A percentile compares a stretch with the other conserved stretches of the same genome.
Evolutionary conservation across 169 alveolate species (phyloP).

Genomic region (Plasmodium yoelii): DNA sequence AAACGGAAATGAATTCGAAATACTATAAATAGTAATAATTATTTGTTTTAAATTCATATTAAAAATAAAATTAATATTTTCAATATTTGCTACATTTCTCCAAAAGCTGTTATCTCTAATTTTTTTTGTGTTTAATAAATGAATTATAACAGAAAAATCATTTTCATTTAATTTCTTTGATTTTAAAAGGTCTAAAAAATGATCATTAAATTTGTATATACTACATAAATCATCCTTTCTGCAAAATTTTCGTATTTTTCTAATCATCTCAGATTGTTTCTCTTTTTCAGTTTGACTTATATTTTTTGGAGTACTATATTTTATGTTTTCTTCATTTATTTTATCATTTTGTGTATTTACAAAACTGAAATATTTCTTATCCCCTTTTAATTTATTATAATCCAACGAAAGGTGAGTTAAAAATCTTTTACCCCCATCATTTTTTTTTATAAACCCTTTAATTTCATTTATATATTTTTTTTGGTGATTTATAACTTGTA

Average conservation of each 20-base stretch:
- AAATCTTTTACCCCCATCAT: background rate
- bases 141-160: slow-evolving; percentile 64
- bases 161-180: slow-evolving; percentile 15
- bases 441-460: background rate
- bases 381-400: background rate
- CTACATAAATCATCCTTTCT: slow-evolving; percentile 67
- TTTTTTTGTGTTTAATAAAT: slow-evolving; percentile 51
- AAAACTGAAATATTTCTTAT: background rate
- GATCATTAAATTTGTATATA: slow-evolving; percentile 53
- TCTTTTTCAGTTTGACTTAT: slow-evolving; percentile 1
- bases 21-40: slow-evolving; percentile 44
- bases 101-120: slow-evolving; percentile 41
- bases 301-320: background rate
- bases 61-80: slow-evolving; percentile 46
- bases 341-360: background rate
- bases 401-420: background rate
- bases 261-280: slow-evolving; percentile 45
- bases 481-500: background rate
- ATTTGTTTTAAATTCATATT: slow-evolving; percentile 57
- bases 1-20: slow-evolving; percentile 33
- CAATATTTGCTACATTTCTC: slow-evolving; percentile 47
- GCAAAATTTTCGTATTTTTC: slow-evolving; percentile 54
- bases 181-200: slow-evolving; percentile 50
- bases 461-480: background rate
- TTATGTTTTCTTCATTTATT: background rate